Base-by-base conservation (phyloP, 768 basidiomycete genomes). In the Dentipellis sp. region DNA sequence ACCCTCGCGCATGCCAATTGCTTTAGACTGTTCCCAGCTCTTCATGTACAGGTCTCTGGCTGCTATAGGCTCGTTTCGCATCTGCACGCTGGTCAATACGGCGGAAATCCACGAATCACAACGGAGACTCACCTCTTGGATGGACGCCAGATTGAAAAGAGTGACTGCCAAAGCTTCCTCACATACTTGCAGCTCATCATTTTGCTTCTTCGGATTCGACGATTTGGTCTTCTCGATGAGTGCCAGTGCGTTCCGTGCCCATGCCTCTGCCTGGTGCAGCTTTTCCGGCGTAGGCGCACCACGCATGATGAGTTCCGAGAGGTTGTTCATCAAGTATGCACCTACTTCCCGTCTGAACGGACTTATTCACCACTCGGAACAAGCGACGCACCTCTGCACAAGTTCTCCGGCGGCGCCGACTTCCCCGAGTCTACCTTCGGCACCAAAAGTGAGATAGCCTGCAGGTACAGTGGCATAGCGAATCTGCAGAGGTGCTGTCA, bases 401-500 rank as follows among this genome's bases (percentile, higher is more conserved):
- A 73, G 58, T 86, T 79, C 57, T 82, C 79, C 1, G 68, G 29
- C 14, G 62, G 61, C 11, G 68, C 65, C 12, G 62, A 59, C 46
- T 67, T 65, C 57, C 49, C 58, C 10, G 56, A 58, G 49, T 22
- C 52, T 16, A 63, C 59, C 0, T 73, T 68, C 3, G 81, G 82
- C 14, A 86, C 71, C 48, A 88, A 74, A 19, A 86, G 69, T 0
- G 80, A 78, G 47, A 84, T 75, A 8, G 84, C 82, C 58, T 83
- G 83, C 10, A 85, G 71, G 66, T 87, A 87, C 5, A 88, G 73
- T 21, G 86, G 88, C 55, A 51, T 1, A 12, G 10, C 10, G 11
- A 48, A 22, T 3, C 23, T 9, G 39, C 19, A 52, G 37, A 54
- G 50, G 39, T 29, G 48, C 23, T 57, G 36, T 50, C 42, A 8